phyloP scores from a whole-genome alignment of 352 stramenopile species.

The Ophiocytium majus region DNA sequence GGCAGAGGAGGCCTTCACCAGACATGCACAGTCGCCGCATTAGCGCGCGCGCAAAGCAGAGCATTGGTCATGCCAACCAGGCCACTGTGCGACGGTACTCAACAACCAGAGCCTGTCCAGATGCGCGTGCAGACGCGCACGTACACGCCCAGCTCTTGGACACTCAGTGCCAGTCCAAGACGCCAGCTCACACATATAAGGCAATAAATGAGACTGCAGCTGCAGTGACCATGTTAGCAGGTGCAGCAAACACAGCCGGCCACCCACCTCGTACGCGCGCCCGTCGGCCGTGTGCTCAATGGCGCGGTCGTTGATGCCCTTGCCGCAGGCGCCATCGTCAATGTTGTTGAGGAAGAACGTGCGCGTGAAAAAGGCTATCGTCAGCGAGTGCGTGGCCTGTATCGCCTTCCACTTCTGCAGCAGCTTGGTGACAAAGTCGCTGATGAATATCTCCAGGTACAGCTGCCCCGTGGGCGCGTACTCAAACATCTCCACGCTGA shows the following conservation, averaged over 20 bases:
- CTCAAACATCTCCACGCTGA: conserved; percentile 81
- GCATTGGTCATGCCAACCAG: too few species aligned
- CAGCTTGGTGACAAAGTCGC: conserved; percentile 66
- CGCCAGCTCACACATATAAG: background rate
- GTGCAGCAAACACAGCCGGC: too few species aligned
- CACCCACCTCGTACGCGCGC: conserved; percentile 23
- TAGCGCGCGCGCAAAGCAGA: too few species aligned
- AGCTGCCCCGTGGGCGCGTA: conserved; percentile 65
- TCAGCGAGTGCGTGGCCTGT: conserved; percentile 81
- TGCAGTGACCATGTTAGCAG: too few species aligned
- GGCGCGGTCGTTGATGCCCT: background rate
- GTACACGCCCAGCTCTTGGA: too few species aligned
- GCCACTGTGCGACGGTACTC: too few species aligned
- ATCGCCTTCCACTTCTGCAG: conserved; percentile 76
- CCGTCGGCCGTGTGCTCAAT: background rate
- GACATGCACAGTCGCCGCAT: too few species aligned
- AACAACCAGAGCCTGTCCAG: too few species aligned
- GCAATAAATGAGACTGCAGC: conserved; percentile 26
- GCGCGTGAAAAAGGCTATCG: conserved; percentile 82
- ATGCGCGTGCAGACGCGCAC: too few species aligned
- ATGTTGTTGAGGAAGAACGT: conserved; percentile 68
- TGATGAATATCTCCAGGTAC: conserved; percentile 84
- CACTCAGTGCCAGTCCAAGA: background rate
- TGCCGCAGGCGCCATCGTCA: background rate
- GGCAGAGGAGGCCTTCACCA: too few species aligned